A percentile compares a stretch with the other conserved stretches of the same genome.
Conservation (phyloP, 2,329 filamentous ascomycete species). For the Fusarium sp. region DNA sequence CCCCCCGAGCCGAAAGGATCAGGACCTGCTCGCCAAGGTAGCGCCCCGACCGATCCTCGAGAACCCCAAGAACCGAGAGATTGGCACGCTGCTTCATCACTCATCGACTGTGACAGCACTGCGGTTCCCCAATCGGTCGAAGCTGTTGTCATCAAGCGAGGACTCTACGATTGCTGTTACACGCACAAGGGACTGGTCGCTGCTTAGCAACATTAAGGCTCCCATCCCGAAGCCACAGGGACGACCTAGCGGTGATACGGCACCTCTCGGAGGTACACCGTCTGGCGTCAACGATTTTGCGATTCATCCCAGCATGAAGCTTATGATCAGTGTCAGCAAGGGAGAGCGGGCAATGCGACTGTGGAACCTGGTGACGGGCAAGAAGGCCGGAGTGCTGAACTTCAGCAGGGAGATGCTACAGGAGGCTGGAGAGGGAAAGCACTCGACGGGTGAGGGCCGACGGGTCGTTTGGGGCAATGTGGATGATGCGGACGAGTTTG, state of each 20-base stretch:
- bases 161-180: slow-evolving; percentile 93
- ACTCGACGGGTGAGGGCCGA: slow-evolving; percentile 84
- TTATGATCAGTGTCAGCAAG: slow-evolving; percentile 93
- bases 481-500: slow-evolving; percentile 83
- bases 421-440: slow-evolving; percentile 80
- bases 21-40: slow-evolving; percentile 73
- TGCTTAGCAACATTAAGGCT: slow-evolving; percentile 88
- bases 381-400: slow-evolving; percentile 92
- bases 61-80: slow-evolving; percentile 87
- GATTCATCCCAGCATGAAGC: slow-evolving; percentile 94
- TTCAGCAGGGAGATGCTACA: slow-evolving; percentile 80
- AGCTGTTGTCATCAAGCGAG: slow-evolving; percentile 88
- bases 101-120: slow-evolving; percentile 83
- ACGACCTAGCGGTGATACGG: slow-evolving; percentile 90
- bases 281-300: slow-evolving; percentile 96
- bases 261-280: slow-evolving; percentile 81
- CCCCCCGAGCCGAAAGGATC: slow-evolving; percentile 67
- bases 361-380: slow-evolving; percentile 97
- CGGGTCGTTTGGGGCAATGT: slow-evolving; percentile 82
- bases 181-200: slow-evolving; percentile 87
- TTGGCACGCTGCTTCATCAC: slow-evolving; percentile 90
- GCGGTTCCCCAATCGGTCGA: slow-evolving; percentile 85
- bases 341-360: slow-evolving; percentile 92
- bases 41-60: slow-evolving; percentile 81
- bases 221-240: slow-evolving; percentile 85